These are phyloP conservation scores for Linum tenue DNA, from an alignment of 345 rosid species.

Conservation along the genomic window DNA sequence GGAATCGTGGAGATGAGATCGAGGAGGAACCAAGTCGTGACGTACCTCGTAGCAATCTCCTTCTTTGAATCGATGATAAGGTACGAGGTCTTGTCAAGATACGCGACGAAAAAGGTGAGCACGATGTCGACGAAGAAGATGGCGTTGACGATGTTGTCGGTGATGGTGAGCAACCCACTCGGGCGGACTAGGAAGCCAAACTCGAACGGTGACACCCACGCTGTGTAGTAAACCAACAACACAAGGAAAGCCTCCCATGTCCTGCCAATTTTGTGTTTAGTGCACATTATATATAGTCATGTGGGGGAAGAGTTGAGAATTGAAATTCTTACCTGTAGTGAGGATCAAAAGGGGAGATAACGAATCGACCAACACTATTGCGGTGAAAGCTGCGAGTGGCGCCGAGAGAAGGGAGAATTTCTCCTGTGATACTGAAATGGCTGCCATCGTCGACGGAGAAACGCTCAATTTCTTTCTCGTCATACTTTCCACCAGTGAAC, in stretches of 20 bases:
- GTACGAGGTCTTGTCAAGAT: constrained; percentile 52
- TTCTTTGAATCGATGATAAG: constrained; percentile 53
- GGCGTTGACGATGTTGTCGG: constrained; percentile 57
- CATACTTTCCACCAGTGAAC: neutral
- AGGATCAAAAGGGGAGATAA: constrained; percentile 57
- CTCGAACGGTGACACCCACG: constrained; percentile 89
- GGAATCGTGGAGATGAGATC: constrained; percentile 73
- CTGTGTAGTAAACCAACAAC: constrained; percentile 68
- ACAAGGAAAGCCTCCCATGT: constrained; percentile 64
- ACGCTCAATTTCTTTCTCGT: constrained; percentile 15
- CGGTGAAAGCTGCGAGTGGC: constrained; percentile 33
- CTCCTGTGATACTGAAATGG: constrained; percentile 48
- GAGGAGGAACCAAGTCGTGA: constrained; percentile 41
- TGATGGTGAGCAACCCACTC: constrained; percentile 27
- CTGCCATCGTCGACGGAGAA: constrained; percentile 37
- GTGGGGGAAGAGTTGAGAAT: neutral
- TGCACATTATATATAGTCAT: neutral
- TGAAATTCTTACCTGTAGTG: constrained; percentile 43
- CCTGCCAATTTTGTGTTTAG: constrained; percentile 20
- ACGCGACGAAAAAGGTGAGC: constrained; percentile 75
- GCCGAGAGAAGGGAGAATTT: constrained; percentile 72
- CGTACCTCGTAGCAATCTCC: constrained; percentile 55
- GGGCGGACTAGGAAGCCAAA: constrained; percentile 60
- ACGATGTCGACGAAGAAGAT: constrained; percentile 60
- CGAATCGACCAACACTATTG: constrained; percentile 36